Evolutionary conservation across 495 filamentous ascomycete species (phyloP).

Genomic region (Penicillium chermesinum): DNA sequence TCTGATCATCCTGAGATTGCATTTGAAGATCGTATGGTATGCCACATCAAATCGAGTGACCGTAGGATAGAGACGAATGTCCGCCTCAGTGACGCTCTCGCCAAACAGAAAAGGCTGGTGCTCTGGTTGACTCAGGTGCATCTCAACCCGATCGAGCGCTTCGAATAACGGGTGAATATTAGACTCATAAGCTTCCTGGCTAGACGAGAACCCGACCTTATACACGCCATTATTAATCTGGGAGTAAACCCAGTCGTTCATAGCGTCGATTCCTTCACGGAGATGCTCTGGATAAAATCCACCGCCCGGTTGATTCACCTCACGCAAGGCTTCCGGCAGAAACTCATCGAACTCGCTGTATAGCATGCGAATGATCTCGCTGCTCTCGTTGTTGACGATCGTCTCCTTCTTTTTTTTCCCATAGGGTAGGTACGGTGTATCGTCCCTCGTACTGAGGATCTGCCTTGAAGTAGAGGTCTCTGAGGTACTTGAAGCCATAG

Average conservation of each 20-base stretch:
- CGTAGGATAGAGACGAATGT: constrained; percentile 61
- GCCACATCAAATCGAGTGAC: constrained; percentile 63
- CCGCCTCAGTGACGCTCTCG: constrained; percentile 60
- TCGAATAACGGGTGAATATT: constrained; percentile 57
- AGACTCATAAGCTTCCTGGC: constrained; percentile 59
- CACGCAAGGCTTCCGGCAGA: constrained; percentile 45
- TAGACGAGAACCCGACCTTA: constrained; percentile 62
- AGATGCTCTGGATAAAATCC: constrained; percentile 55
- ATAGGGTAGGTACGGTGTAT: constrained; percentile 76
- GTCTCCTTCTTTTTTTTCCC: constrained; percentile 66
- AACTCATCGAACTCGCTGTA: constrained; percentile 57
- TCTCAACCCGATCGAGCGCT: constrained; percentile 58
- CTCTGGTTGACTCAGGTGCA: constrained; percentile 43
- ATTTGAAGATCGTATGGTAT: constrained; percentile 66
- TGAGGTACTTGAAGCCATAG: constrained; percentile 57
- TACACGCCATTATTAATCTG: constrained; percentile 68
- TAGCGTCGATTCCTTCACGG: constrained; percentile 52
- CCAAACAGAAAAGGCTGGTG: constrained; percentile 61
- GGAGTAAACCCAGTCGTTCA: constrained; percentile 62
- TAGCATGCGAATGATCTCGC: constrained; percentile 72
- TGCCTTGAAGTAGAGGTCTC: constrained; percentile 67
- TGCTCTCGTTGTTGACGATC: constrained; percentile 82
- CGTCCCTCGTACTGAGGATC: constrained; percentile 65
- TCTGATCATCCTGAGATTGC: constrained; percentile 65
- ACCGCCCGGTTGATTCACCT: constrained; percentile 38